A percentile compares a stretch with the other conserved stretches of the same genome.
Conservation (phyloP, 371 early-diverging fungal species). For the Mortierella sp. region DNA sequence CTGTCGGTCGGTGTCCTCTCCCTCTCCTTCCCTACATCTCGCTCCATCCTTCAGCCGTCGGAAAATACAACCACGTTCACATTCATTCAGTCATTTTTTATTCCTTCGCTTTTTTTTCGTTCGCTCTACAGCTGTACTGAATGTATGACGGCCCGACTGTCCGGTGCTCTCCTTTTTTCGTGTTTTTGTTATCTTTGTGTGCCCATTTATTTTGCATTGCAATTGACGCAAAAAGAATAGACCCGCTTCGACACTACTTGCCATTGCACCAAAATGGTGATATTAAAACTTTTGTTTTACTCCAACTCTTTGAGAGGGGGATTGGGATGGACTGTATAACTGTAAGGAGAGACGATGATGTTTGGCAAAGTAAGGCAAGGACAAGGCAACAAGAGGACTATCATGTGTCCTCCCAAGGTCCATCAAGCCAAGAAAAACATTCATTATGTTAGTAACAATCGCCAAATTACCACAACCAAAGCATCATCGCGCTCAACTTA, state of each 20-base stretch:
- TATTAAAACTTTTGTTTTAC: constrained; percentile 1
- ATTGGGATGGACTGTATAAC: no score
- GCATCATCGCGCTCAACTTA: no score
- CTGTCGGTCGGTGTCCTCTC: background rate
- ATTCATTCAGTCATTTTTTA: background rate
- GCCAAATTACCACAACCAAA: no score
- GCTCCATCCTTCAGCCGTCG: background rate
- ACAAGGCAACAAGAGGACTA: background rate
- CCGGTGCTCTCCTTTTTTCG: background rate
- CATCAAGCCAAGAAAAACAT: background rate
- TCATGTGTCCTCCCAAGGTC: background rate
- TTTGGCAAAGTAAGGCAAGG: background rate
- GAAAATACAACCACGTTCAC: background rate
- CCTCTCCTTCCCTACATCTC: background rate
- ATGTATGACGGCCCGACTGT: background rate
- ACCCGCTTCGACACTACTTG: no score
- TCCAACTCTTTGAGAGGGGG: background rate
- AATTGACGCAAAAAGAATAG: background rate
- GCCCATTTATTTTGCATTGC: background rate
- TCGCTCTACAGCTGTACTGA: background rate
- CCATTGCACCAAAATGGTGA: background rate
- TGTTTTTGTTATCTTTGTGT: background rate
- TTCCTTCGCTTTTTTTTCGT: background rate
- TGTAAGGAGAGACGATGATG: background rate
- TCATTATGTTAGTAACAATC: no score